A percentile compares a stretch with the other conserved stretches of the same genome.
phyloP scores from a whole-genome alignment of 768 basidiomycete genomes.

The Suillus subaureus region DNA sequence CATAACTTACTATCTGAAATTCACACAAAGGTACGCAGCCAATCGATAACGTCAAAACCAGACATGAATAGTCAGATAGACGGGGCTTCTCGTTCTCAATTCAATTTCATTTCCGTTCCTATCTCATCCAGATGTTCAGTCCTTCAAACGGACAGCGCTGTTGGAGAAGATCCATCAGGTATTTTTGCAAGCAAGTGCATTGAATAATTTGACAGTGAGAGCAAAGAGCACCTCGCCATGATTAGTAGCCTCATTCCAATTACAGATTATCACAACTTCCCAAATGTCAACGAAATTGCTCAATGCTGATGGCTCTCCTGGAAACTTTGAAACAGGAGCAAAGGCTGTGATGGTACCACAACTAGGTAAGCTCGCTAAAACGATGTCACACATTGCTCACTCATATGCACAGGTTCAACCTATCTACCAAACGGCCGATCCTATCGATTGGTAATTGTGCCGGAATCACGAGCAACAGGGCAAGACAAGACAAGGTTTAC shows the following conservation, averaged over 20 bases:
- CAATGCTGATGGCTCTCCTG: slow-evolving; percentile 62
- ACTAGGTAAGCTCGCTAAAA: slow-evolving; percentile 44
- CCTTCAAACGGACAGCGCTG: slow-evolving; percentile 42
- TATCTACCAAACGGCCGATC: slow-evolving; percentile 48
- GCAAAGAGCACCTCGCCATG: slow-evolving; percentile 6
- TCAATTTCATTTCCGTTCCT: slow-evolving; percentile 74
- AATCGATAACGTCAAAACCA: slow-evolving; percentile 2
- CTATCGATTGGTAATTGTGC: slow-evolving; percentile 45
- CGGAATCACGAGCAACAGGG: slow-evolving; percentile 43
- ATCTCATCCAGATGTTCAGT: slow-evolving; percentile 40
- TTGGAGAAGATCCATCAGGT: slow-evolving; percentile 55
- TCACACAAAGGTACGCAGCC: slow-evolving; percentile 46
- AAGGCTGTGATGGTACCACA: slow-evolving; percentile 68
- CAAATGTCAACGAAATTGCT: slow-evolving; percentile 73
- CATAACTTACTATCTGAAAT: slow-evolving; percentile 53
- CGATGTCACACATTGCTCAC: not conserved
- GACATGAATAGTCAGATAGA: slow-evolving; percentile 35
- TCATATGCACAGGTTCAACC: slow-evolving; percentile 27
- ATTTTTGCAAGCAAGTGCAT: slow-evolving; percentile 51
- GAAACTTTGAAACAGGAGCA: slow-evolving; percentile 65
- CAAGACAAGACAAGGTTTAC: slow-evolving; percentile 36
- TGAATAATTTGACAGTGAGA: slow-evolving; percentile 52
- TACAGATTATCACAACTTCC: slow-evolving; percentile 59
- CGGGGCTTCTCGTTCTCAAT: slow-evolving; percentile 62
- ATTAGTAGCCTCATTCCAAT: slow-evolving; percentile 12